Evolutionary conservation across 768 basidiomycete species (phyloP), one percentile per base, ranked within the genome.

Genomic region (Gloeopeniophorella convolvens): DNA sequence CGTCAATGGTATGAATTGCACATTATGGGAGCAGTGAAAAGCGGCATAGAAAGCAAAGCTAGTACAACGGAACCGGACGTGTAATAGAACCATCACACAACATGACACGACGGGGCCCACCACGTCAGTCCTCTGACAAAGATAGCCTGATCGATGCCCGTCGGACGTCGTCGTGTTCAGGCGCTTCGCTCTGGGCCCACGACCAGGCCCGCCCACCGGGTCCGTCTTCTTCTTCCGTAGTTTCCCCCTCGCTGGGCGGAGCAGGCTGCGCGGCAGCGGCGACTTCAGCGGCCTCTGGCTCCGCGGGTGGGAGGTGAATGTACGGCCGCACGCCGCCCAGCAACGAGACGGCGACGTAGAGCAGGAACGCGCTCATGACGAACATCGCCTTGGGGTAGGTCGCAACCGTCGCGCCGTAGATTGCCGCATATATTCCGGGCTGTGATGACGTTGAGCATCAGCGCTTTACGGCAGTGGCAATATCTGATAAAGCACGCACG

Each of bases 371-470:
- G 26, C 50, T 56, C 30, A 52, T 33, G 24, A 58, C 16, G 43
- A 58, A 58, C 40, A 58, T 58, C 8, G 50, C 47, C 50, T 56
- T 58, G 2, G 57, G 57, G 27, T 42, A 58, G 10, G 30, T 28
- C 1, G 50, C 57, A 11, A 58, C 57, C 8, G 57, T 58, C 4
- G 43, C 42, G 11, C 50, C 50, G 18, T 58, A 58, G 16, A 58
- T 52, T 6, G 32, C 36, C 15, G 57, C 57, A n/a, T 58, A 58
- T 21, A 48, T 56, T n/a, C 49, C 57, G 10, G 57, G 57, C 57
- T 58, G 28, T 35, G 32, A 21, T n/a, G n/a, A n/a, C n/a, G n/a
- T n/a, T n/a, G n/a, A n/a, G n/a, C n/a, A n/a, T n/a, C n/a, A n/a
- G n/a, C n/a, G n/a, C n/a, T n/a, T n/a, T n/a, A n/a, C n/a, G n/a